Conservation (phyloP, 805 yeast genomes). For the Millerozyma acaciae region DNA sequence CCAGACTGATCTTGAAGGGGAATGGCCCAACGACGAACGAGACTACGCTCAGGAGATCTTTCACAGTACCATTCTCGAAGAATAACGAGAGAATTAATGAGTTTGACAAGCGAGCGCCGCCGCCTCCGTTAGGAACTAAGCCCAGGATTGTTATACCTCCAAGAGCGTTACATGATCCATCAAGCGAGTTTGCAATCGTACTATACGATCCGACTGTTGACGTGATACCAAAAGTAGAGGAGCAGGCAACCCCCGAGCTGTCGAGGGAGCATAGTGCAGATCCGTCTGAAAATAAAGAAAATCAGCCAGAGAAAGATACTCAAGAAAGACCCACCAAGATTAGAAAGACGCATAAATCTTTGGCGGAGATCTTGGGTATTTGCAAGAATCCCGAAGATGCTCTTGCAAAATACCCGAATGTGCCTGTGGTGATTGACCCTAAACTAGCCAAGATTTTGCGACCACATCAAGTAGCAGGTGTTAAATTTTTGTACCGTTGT, state of each 20-base stretch:
- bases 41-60: slow-evolving; percentile 37
- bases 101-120: slow-evolving; percentile 40
- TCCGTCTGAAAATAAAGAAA: slow-evolving; percentile 11
- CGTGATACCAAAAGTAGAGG: slow-evolving; percentile 30
- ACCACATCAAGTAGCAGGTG: slow-evolving; percentile 97
- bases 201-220: slow-evolving; percentile 94
- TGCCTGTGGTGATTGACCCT: slow-evolving; percentile 96
- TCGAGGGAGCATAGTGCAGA: slow-evolving; percentile 11
- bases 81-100: slow-evolving; percentile 29
- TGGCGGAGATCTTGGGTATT: slow-evolving; percentile 80
- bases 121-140: slow-evolving; percentile 84
- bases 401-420: slow-evolving; percentile 63
- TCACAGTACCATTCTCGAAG: slow-evolving; percentile 57
- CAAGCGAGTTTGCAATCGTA: slow-evolving; percentile 89
- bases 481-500: slow-evolving; percentile 83
- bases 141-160: slow-evolving; percentile 71
- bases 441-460: slow-evolving; percentile 74
- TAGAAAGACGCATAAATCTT: slow-evolving; percentile 54
- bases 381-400: slow-evolving; percentile 47
- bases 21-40: slow-evolving; percentile 32
- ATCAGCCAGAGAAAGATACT: slow-evolving; percentile 3
- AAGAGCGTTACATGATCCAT: slow-evolving; percentile 91
- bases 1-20: slow-evolving; percentile 46
- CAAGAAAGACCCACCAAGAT: slow-evolving; percentile 25
- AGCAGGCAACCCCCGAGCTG: slow-evolving; percentile 13